These are phyloP conservation scores for Cucumis cinereus DNA, from an alignment of 306 rosid species.

Conservation along the genomic window DNA sequence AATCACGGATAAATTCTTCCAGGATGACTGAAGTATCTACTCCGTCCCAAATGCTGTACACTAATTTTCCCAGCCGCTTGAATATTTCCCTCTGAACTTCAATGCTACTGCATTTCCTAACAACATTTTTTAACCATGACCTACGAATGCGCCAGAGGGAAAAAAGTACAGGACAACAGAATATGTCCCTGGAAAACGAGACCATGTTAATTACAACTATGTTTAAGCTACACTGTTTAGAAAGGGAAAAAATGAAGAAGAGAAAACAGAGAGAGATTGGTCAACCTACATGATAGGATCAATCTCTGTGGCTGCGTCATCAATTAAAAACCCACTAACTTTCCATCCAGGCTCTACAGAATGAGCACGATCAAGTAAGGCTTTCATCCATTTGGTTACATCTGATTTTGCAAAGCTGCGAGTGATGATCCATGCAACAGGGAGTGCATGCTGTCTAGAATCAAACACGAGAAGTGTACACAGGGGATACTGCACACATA, in stretches of 20 bases:
- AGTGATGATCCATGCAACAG: constrained; percentile 90
- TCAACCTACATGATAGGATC: constrained; percentile 70
- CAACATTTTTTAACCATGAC: constrained; percentile 81
- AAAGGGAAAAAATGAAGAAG: neutral
- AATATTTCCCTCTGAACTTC: constrained; percentile 84
- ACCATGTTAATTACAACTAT: constrained; percentile 10
- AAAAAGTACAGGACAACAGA: constrained; percentile 72
- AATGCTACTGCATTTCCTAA: constrained; percentile 56
- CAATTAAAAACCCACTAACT: constrained; percentile 73
- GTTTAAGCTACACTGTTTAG: neutral
- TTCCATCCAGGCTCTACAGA: constrained; percentile 71
- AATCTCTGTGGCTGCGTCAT: constrained; percentile 78
- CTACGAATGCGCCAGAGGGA: constrained; percentile 89
- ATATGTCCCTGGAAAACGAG: constrained; percentile 54
- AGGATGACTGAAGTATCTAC: constrained; percentile 32
- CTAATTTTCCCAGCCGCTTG: constrained; percentile 59
- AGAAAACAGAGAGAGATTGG: constrained; percentile 13
- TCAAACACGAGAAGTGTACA: constrained; percentile 87
- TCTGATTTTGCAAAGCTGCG: constrained; percentile 84
- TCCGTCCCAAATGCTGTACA: constrained; percentile 59
- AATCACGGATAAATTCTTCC: constrained; percentile 62
- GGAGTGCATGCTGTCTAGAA: constrained; percentile 92
- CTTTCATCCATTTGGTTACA: constrained; percentile 76
- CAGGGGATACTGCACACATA: constrained; percentile 69
- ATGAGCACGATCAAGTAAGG: constrained; percentile 53